These are phyloP conservation scores for Amanita thiersii DNA, from an alignment of 768 basidiomycete genomes.

Conservation along the genomic window DNA sequence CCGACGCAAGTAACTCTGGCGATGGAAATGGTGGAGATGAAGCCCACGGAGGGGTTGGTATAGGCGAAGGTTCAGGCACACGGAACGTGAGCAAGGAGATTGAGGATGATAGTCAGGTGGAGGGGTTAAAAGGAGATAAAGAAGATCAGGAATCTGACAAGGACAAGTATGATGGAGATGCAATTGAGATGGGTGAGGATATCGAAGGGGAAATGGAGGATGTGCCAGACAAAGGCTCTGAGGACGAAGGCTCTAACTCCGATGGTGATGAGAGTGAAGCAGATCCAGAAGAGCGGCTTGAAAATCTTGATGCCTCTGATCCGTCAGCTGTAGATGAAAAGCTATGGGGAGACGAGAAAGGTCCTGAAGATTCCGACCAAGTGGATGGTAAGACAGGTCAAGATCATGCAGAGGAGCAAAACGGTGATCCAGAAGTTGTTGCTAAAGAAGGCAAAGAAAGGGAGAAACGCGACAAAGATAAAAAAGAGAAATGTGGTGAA, in stretches of 20 bases:
- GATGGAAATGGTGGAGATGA: conserved; percentile 39
- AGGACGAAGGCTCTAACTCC: conserved; percentile 41
- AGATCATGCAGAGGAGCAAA: conserved; percentile 47
- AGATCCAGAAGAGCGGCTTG: conserved; percentile 79
- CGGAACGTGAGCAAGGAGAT: conserved; percentile 93
- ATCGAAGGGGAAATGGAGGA: conserved; percentile 85
- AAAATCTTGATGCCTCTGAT: conserved; percentile 75
- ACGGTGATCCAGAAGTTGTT: conserved; percentile 55
- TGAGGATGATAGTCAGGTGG: conserved; percentile 93
- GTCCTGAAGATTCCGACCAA: conserved; percentile 42
- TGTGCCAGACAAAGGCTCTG: conserved; percentile 56
- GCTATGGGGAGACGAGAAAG: conserved; percentile 86
- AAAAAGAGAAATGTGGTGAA: conserved; percentile 20
- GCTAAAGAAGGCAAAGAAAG: conserved; percentile 63
- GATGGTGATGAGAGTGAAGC: conserved; percentile 42
- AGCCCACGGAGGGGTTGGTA: conserved; percentile 68
- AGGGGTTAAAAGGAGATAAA: conserved; percentile 75
- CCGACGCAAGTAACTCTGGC: conserved; percentile 53
- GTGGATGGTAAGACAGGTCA: conserved; percentile 50
- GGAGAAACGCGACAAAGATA: too few relatives aligned
- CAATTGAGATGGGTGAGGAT: conserved; percentile 88
- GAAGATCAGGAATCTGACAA: conserved; percentile 37
- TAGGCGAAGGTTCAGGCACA: conserved; percentile 80
- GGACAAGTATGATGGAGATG: conserved; percentile 55
- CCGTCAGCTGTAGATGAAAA: conserved; percentile 89